Percentiles rank a stretch among this genome's conserved stretches.
Evolutionary conservation across 2,329 filamentous ascomycete genomes (phyloP).

Genomic region (Eutypa lata): DNA sequence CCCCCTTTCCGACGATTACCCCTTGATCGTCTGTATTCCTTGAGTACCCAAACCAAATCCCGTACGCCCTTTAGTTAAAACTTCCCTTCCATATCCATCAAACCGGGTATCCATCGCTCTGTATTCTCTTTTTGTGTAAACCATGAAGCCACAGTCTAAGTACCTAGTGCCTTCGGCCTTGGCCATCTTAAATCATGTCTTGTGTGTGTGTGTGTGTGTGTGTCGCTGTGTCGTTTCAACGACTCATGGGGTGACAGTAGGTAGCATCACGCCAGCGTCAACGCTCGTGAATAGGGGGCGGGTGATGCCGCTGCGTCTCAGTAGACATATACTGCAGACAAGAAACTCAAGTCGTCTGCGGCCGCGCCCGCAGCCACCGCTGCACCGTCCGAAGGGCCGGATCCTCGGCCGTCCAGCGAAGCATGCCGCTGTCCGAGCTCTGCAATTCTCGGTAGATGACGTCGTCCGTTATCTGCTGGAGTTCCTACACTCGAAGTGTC

Average conservation of each 20-base stretch:
- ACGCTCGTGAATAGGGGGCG: too few species aligned
- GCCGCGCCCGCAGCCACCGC: constrained; percentile 54
- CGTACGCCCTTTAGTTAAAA: neutral
- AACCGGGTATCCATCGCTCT: neutral
- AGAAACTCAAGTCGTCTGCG: constrained; percentile 23
- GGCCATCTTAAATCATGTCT: too few species aligned
- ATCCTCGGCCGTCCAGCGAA: constrained; percentile 63
- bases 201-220: neutral
- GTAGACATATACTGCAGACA: too few species aligned
- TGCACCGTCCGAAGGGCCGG: constrained; percentile 55
- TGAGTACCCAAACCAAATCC: too few species aligned
- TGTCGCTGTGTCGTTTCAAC: too few species aligned
- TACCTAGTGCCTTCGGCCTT: too few species aligned
- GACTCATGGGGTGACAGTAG: too few species aligned
- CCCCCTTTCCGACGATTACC: too few species aligned
- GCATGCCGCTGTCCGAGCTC: constrained; percentile 49
- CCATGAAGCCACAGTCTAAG: neutral
- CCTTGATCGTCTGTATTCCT: too few species aligned
- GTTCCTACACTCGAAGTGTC: constrained; percentile 40
- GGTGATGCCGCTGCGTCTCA: neutral
- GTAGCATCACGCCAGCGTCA: too few species aligned
- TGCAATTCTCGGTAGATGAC: constrained; percentile 54
- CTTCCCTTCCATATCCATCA: neutral
- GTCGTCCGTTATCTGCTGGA: constrained; percentile 57
- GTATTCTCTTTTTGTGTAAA: constrained; percentile 3